phyloP scores from a whole-genome alignment of 2,329 filamentous ascomycete species.

The Hypocreales sp. region DNA sequence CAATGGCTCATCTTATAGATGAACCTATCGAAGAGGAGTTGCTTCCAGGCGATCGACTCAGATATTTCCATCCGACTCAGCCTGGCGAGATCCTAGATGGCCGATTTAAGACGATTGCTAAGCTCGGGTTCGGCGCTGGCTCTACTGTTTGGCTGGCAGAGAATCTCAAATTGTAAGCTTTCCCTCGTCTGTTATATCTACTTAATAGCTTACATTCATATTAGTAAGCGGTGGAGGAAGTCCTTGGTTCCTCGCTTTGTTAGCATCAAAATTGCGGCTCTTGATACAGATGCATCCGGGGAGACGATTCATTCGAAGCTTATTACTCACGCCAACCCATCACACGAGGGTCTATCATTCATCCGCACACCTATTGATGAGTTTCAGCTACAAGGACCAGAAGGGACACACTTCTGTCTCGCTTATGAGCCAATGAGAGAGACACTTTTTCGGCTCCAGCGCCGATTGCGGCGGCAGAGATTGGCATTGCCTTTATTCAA shows the following conservation, averaged over 20 bases:
- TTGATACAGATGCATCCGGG: conserved; percentile 4
- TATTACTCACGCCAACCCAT: conserved; percentile 5
- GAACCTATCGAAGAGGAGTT: conserved; percentile 8
- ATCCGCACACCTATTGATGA: conserved; percentile 4
- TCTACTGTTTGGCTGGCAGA: conserved; percentile 23
- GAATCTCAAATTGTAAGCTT: conserved; percentile 6
- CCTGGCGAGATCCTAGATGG: conserved; percentile 14
- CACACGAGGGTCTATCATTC: conserved; percentile 5
- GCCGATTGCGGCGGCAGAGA: conserved; percentile 4
- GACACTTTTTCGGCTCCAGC: conserved; percentile 6
- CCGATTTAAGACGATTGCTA: conserved; percentile 18
- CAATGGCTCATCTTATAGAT: neutral
- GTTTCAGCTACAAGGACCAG: conserved; percentile 5
- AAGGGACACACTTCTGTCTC: conserved; percentile 8
- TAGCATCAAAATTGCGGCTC: conserved; percentile 7
- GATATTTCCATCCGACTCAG: conserved; percentile 5
- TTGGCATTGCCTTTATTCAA: conserved; percentile 5
- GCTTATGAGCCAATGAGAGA: conserved; percentile 9
- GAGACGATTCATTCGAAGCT: conserved; percentile 3
- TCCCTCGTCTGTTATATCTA: no score
- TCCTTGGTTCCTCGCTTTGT: conserved; percentile 3
- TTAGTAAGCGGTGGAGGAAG: conserved; percentile 1
- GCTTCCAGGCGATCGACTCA: conserved; percentile 4
- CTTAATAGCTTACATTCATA: no score
- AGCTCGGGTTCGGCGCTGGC: conserved; percentile 17